A percentile compares a stretch with the other conserved stretches of the same genome.
Conservation (phyloP, 2,329 filamentous ascomycete genomes). For the Dothistroma pini region DNA sequence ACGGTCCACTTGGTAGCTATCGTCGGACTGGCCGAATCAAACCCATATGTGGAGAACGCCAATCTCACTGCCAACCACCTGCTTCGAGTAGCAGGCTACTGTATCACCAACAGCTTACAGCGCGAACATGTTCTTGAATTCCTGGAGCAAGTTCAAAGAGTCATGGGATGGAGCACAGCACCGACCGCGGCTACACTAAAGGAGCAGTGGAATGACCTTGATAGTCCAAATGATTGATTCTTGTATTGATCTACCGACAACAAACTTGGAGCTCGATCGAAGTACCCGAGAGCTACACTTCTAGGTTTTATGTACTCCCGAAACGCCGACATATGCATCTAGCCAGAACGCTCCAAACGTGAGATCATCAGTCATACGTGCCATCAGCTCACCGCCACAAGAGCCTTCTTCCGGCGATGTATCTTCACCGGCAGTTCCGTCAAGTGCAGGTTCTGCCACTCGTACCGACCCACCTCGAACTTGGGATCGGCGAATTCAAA, state of each 20-base stretch:
- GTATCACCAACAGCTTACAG: slow-evolving; percentile 20
- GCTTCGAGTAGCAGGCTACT: slow-evolving; percentile 23
- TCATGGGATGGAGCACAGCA: slow-evolving; percentile 22
- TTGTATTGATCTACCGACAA: not conserved
- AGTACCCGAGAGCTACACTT: not conserved
- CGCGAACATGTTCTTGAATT: slow-evolving; percentile 18
- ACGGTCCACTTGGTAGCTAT: slow-evolving; percentile 18
- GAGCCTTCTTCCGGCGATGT: slow-evolving; percentile 29
- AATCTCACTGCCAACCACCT: slow-evolving; percentile 26
- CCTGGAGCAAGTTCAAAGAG: slow-evolving; percentile 15
- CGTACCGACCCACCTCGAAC: slow-evolving; percentile 36
- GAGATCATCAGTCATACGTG: not conserved
- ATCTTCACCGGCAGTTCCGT: slow-evolving; percentile 40
- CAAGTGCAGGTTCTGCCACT: slow-evolving; percentile 39
- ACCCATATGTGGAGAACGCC: slow-evolving; percentile 24
- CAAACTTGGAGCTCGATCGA: not conserved
- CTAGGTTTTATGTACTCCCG: not conserved
- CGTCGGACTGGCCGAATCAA: slow-evolving; percentile 23
- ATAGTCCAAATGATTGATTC: slow-evolving; percentile 15
- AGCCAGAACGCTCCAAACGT: slow-evolving; percentile 5
- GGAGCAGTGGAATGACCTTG: slow-evolving; percentile 24
- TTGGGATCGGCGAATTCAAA: slow-evolving; percentile 37
- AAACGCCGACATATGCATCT: not conserved
- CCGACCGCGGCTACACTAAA: slow-evolving; percentile 17
- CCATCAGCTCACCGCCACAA: slow-evolving; percentile 1